Evolutionary conservation across 306 rosid species (phyloP), one percentile per base, ranked within the genome.

Genomic region (Trichosanthes cucumerina): DNA sequence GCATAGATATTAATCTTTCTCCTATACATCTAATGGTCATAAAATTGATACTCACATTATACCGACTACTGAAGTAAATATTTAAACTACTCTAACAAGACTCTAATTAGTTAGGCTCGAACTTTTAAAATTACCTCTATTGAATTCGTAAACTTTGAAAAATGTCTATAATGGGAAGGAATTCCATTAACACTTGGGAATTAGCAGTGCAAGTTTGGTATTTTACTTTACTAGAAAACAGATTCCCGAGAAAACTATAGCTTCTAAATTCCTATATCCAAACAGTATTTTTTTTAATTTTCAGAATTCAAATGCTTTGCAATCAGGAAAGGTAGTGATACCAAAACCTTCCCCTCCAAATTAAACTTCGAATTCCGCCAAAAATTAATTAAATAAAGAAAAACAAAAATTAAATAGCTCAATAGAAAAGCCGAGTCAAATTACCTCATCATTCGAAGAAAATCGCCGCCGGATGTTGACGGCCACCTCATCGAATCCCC

Each of bases 321-420:
- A 76, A 78, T 14, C 4, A 86, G 89, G 96, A 88, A 91, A 91
- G 78, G 94, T 84, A 93, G 96, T 90, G 97, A 93, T 93, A 87
- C 98, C 96, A 84, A 93, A 90, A 91, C 97, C 93, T 87, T 84
- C 84, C 84, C 87, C 43, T 81, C 84, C 88, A 33, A 31, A 26
- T 79, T 54, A 38, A 81, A 82, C 60, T 75, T 72, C 85, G 59
- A 89, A 81, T 87, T 88, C 90, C 62, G 0, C 49, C 60, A 6
- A 7, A 19, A 5, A 54, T 1, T 28, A 53, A 53, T 18, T 18
- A 34, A 64, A 68, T 8, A 39, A 41, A 39, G 0, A 36, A 8
- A 38, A 39, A 2, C 1, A 9, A n/a, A 34, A 65, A 33, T 33
- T 18, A 41, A 44, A 44, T 6, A 44, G 3, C 13, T 26, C 24